A percentile compares a stretch with the other conserved stretches of the same genome.
Evolutionary conservation across 345 rosid genomes (phyloP).

Genomic region (Acer yangbiense): DNA sequence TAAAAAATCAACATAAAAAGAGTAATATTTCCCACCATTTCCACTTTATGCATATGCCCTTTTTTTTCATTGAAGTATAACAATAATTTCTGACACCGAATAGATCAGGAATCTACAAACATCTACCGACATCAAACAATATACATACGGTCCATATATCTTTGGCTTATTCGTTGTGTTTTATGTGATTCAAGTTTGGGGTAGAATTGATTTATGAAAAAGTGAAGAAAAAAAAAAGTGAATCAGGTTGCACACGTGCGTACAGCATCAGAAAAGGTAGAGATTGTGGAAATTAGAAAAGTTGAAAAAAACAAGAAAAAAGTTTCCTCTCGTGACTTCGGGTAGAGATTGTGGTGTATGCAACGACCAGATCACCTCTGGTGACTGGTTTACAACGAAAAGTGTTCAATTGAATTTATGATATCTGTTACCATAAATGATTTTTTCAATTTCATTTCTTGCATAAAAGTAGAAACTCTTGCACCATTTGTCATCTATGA

Average conservation of each 20-base stretch:
- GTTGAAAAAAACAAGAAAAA: neutral
- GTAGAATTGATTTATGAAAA: too few species aligned
- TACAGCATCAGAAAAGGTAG: neutral
- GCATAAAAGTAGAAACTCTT: neutral
- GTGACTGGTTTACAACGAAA: neutral
- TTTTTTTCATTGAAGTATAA: too few species aligned
- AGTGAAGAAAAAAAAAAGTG: neutral
- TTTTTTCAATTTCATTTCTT: too few species aligned
- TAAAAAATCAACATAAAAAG: too few species aligned
- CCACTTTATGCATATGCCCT: too few species aligned
- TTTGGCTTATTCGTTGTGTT: too few species aligned
- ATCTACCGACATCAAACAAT: too few species aligned
- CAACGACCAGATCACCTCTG: neutral
- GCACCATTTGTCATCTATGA: neutral
- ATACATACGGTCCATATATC: too few species aligned
- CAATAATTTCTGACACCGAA: too few species aligned
- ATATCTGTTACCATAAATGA: neutral
- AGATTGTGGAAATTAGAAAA: neutral
- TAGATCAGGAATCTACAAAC: rapidly evolving
- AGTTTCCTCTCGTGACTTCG: slow-evolving; percentile 4
- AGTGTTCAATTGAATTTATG: neutral
- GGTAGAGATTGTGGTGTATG: neutral
- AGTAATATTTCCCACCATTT: too few species aligned
- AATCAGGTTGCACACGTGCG: neutral
- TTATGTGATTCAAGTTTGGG: neutral